phyloP scores from a whole-genome alignment of 169 alveolate genomes.

The Theileria parva region DNA sequence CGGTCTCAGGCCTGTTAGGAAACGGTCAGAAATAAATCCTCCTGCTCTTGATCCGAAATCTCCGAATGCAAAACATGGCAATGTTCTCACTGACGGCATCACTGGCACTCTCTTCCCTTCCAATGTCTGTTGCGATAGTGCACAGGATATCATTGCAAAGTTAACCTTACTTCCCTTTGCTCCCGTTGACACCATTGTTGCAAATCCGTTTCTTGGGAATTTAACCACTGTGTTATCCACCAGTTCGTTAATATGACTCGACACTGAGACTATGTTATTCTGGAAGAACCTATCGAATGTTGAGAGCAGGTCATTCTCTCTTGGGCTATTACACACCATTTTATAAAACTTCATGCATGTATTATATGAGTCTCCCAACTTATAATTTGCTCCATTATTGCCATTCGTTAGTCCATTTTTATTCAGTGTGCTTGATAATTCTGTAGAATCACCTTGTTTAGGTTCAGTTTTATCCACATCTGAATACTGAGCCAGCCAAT shows the following conservation, averaged over 20 bases:
- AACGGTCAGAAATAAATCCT: slow-evolving; percentile 96
- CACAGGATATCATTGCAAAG: slow-evolving; percentile 90
- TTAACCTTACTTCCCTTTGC: slow-evolving; percentile 95
- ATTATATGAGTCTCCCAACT: slow-evolving; percentile 54
- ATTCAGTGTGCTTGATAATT: background rate
- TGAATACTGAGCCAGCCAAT: background rate
- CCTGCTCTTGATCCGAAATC: slow-evolving; percentile 96
- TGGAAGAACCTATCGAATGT: slow-evolving; percentile 70
- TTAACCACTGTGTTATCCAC: slow-evolving; percentile 68
- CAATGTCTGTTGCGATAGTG: slow-evolving; percentile 93
- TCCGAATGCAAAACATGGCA: slow-evolving; percentile 92
- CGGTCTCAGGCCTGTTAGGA: slow-evolving; percentile 94
- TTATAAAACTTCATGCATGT: slow-evolving; percentile 58
- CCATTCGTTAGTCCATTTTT: slow-evolving; percentile 9
- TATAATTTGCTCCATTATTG: slow-evolving; percentile 44
- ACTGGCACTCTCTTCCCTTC: slow-evolving; percentile 96
- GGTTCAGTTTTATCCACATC: background rate
- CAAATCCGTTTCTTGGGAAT: slow-evolving; percentile 95
- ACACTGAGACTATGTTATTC: slow-evolving; percentile 66
- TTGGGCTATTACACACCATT: slow-evolving; percentile 54
- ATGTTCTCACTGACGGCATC: slow-evolving; percentile 91
- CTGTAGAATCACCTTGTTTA: background rate
- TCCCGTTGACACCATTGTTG: slow-evolving; percentile 97
- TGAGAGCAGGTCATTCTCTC: slow-evolving; percentile 40
- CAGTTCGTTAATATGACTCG: slow-evolving; percentile 59